Evolutionary conservation across 139 green algal species (phyloP).

Genomic region (Chlorella vulgaris): DNA sequence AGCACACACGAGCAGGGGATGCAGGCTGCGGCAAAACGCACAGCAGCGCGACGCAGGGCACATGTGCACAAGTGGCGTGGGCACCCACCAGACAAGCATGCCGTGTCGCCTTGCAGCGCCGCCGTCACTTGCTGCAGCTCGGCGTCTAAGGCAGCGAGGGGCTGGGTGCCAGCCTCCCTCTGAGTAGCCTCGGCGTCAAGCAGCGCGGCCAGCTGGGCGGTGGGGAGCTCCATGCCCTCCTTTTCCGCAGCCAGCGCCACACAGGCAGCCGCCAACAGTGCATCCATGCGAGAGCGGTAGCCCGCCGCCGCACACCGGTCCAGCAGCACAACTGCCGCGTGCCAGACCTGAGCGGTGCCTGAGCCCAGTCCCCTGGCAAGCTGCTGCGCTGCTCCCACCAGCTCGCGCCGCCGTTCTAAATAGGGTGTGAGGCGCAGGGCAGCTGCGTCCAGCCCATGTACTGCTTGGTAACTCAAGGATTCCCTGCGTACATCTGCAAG

Average conservation of each 20-base stretch:
- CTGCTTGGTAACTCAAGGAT: no score
- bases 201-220: neutral
- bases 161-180: neutral
- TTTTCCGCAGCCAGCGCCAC: constrained; percentile 8
- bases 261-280: constrained; percentile 2
- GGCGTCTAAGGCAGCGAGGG: constrained; percentile 24
- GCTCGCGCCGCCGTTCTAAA: neutral
- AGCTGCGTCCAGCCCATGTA: no score
- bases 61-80: neutral
- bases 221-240: neutral
- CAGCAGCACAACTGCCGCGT: constrained; percentile 17
- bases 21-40: neutral
- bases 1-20: neutral
- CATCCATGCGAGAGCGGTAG: neutral
- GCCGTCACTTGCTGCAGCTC: neutral
- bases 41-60: neutral
- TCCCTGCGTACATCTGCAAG: no score
- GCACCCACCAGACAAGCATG: constrained; percentile 1
- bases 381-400: neutral
- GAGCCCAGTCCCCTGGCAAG: neutral
- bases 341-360: neutral
- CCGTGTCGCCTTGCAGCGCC: constrained; percentile 31
- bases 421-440: no score
- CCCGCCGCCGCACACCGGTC: constrained; percentile 1
- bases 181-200: neutral